Percentiles rank a stretch among this genome's conserved stretches.
Evolutionary conservation across 331 rosid species (phyloP).

Genomic region (Acacia pycnantha): DNA sequence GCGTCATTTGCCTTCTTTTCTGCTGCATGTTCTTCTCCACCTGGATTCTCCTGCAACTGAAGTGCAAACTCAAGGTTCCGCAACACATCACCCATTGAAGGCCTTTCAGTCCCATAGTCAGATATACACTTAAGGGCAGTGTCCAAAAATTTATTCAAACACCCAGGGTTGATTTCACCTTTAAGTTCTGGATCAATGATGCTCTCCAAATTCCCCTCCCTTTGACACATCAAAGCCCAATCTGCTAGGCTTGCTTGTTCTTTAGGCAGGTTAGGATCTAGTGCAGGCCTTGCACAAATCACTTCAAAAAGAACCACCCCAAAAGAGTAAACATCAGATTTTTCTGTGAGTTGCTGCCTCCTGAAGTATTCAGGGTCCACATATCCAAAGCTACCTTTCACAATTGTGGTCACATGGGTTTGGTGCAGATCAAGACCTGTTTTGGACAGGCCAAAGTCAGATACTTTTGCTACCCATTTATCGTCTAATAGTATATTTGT

Average conservation of each 20-base stretch:
- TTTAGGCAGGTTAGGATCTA: slow-evolving; percentile 39
- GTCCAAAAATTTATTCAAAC: slow-evolving; percentile 32
- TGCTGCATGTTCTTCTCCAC: slow-evolving; percentile 20
- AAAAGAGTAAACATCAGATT: slow-evolving; percentile 52
- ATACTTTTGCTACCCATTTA: slow-evolving; percentile 49
- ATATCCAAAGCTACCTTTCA: slow-evolving; percentile 53
- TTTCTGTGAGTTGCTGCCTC: slow-evolving; percentile 41
- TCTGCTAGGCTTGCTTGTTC: slow-evolving; percentile 49
- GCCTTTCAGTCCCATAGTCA: slow-evolving; percentile 35
- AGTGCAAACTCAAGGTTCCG: slow-evolving; percentile 48
- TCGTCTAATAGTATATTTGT: slow-evolving; percentile 41
- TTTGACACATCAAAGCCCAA: slow-evolving; percentile 36
- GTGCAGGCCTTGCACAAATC: slow-evolving; percentile 49
- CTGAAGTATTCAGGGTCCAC: slow-evolving; percentile 46
- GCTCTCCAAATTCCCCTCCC: slow-evolving; percentile 31
- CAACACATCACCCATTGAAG: slow-evolving; percentile 43
- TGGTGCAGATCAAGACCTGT: slow-evolving; percentile 33
- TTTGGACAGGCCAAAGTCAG: slow-evolving; percentile 49
- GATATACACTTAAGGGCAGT: slow-evolving; percentile 35
- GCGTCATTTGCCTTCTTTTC: slow-evolving; percentile 32
- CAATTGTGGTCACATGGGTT: slow-evolving; percentile 46
- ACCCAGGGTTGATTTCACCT: slow-evolving; percentile 11
- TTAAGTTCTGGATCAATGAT: slow-evolving; percentile 42
- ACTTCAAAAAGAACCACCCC: slow-evolving; percentile 56
- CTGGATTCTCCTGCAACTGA: slow-evolving; percentile 33